Percentiles rank a stretch among this genome's conserved stretches.
phyloP scores from a whole-genome alignment of 352 stramenopile genomes.

The Globisporangium abappressorium region DNA sequence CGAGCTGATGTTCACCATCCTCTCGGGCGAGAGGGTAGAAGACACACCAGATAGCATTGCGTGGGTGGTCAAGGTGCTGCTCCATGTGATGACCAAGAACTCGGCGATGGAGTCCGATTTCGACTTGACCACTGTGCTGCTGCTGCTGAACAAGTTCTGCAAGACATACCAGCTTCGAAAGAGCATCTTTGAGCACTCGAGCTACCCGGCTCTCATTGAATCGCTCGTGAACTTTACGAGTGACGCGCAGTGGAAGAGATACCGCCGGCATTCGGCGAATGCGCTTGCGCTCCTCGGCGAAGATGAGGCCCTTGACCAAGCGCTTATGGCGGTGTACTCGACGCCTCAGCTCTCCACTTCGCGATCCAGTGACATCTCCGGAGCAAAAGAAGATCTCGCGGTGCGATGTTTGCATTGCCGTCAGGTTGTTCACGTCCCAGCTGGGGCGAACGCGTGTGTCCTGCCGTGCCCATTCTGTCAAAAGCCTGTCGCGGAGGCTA shows the following conservation, averaged over 20 bases:
- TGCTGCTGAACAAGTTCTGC: constrained; percentile 44
- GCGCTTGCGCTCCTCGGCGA: constrained; percentile 52
- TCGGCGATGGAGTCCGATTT: constrained; percentile 35
- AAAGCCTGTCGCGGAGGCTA: constrained; percentile 32
- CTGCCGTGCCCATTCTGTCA: constrained; percentile 46
- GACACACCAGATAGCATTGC: constrained; percentile 17
- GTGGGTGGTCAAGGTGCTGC: constrained; percentile 47
- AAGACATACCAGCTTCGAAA: constrained; percentile 27
- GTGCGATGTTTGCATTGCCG: constrained; percentile 62
- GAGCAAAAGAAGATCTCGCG: constrained; percentile 17
- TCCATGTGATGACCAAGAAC: constrained; percentile 44
- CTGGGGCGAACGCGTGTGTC: constrained; percentile 25
- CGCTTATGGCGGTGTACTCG: constrained; percentile 17
- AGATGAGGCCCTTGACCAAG: constrained; percentile 33
- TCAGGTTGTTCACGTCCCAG: constrained; percentile 42
- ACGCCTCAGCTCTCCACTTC: background rate
- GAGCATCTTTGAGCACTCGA: constrained; percentile 40
- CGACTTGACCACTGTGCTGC: constrained; percentile 44
- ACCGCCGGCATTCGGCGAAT: constrained; percentile 32
- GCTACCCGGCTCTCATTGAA: constrained; percentile 41
- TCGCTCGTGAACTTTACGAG: constrained; percentile 34
- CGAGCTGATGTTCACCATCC: constrained; percentile 25
- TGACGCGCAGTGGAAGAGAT: constrained; percentile 34
- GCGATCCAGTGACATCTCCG: background rate
- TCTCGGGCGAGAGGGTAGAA: constrained; percentile 17